Conservation (phyloP, 805 yeast genomes). For the Candida bentonensis region DNA sequence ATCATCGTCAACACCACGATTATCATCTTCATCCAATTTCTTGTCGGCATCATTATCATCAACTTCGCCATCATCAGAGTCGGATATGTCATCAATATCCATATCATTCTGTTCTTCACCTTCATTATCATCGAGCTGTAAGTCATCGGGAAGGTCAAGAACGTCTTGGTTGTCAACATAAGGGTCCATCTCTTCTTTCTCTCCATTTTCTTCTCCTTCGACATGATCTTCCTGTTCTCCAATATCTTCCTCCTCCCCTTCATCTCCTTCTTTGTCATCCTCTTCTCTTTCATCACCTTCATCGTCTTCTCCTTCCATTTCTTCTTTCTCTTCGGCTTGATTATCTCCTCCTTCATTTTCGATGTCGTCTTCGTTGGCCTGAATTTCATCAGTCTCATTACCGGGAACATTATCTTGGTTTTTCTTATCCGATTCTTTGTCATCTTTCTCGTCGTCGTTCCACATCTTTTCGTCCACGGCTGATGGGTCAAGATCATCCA, state of each 20-base stretch:
- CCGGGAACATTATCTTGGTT: constrained; percentile 47
- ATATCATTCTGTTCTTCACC: constrained; percentile 25
- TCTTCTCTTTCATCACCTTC: constrained; percentile 21
- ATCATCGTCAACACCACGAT: constrained; percentile 15
- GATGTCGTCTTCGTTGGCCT: constrained; percentile 27
- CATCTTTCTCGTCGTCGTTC: constrained; percentile 79
- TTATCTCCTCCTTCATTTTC: constrained; percentile 17
- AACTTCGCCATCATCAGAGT: constrained; percentile 11
- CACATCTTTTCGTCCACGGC: constrained; percentile 96
- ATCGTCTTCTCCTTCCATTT: constrained; percentile 17
- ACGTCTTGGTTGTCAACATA: constrained; percentile 75
- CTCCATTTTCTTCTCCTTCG: constrained; percentile 48
- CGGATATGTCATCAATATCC: constrained; percentile 16
- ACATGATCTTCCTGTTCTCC: constrained; percentile 37
- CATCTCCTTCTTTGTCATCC: constrained; percentile 24
- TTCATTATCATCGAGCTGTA: constrained; percentile 75
- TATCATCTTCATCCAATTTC: constrained; percentile 12
- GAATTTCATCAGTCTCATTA: constrained; percentile 26
- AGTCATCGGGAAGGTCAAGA: constrained; percentile 82
- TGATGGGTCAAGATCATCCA: constrained; percentile 84
- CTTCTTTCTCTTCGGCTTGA: constrained; percentile 12
- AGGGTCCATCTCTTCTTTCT: constrained; percentile 60
- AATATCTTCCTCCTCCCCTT: constrained; percentile 26
- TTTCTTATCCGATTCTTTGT: constrained; percentile 57
- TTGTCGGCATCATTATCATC: constrained; percentile 14